Percentiles rank a stretch among this genome's conserved stretches.
phyloP scores from a whole-genome alignment of 2,329 filamentous ascomycete genomes.

The Colletotrichum euphorbiae region DNA sequence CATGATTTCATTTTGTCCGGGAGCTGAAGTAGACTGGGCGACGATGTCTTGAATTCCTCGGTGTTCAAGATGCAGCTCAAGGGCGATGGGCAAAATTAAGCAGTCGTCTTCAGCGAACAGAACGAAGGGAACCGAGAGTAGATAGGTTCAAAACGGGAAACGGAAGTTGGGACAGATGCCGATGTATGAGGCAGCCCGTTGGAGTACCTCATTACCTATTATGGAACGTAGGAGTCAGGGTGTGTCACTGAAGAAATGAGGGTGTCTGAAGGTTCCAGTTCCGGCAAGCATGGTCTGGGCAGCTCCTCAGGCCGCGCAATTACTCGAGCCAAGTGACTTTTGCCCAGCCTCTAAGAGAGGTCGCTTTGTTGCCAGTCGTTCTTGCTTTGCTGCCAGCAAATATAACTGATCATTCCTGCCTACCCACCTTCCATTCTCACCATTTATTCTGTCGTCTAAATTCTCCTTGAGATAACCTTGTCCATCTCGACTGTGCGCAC shows the following conservation, averaged over 20 bases:
- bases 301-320: slow-evolving; percentile 34
- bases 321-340: slow-evolving; percentile 31
- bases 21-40: background rate
- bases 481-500: background rate
- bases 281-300: slow-evolving; percentile 22
- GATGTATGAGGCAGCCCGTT: background rate
- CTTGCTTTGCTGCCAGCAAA: slow-evolving; percentile 30
- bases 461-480: slow-evolving; percentile 6
- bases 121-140: background rate
- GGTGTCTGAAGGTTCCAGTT: slow-evolving; percentile 14
- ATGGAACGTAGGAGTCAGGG: background rate
- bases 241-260: background rate
- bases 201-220: no score
- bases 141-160: background rate
- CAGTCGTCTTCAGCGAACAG: background rate
- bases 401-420: slow-evolving; percentile 33
- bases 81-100: no score
- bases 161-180: background rate
- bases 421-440: background rate
- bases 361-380: slow-evolving; percentile 21
- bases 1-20: background rate
- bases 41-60: no score
- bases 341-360: slow-evolving; percentile 39
- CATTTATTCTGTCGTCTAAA: background rate
- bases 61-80: no score